Conservation (phyloP, 2,329 filamentous ascomycete genomes). For the Alternaria tenuissima region DNA sequence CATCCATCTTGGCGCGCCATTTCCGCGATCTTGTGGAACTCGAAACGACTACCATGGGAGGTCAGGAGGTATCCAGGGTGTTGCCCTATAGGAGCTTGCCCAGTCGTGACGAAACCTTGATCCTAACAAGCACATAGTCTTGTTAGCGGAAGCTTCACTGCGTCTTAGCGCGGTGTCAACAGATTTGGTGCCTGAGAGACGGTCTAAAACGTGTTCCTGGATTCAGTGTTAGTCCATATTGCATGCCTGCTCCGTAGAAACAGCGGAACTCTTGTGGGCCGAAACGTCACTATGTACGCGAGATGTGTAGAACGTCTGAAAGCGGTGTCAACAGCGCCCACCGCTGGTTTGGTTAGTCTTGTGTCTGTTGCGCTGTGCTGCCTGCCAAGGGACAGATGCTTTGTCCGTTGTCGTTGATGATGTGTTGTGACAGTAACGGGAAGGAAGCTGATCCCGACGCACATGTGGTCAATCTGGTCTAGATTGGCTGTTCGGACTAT, state of each 20-base stretch:
- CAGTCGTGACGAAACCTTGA: constrained; percentile 19
- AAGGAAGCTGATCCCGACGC: neutral
- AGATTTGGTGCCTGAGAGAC: neutral
- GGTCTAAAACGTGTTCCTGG: neutral
- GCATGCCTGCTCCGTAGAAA: constrained; percentile 1
- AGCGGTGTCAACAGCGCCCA: neutral
- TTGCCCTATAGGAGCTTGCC: constrained; percentile 6
- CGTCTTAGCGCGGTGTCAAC: neutral
- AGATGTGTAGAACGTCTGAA: neutral
- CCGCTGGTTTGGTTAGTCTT: neutral
- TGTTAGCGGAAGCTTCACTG: constrained; percentile 8
- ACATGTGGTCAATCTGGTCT: constrained; percentile 6
- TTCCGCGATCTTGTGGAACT: constrained; percentile 18
- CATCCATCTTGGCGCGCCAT: constrained; percentile 26
- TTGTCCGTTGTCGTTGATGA: neutral
- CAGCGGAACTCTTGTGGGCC: neutral
- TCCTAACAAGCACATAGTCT: constrained; percentile 23
- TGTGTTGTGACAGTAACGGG: neutral
- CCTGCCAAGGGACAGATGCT: neutral
- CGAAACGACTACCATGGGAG: constrained; percentile 8
- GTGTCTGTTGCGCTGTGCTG: neutral
- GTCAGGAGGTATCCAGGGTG: constrained; percentile 6
- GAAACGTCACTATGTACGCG: neutral
- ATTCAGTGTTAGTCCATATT: neutral
- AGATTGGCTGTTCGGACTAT: constrained; percentile 11